Percentiles rank a stretch among this genome's conserved stretches.
phyloP scores from a whole-genome alignment of 2,329 filamentous ascomycete species.

The Albophoma yamanashiensis region DNA sequence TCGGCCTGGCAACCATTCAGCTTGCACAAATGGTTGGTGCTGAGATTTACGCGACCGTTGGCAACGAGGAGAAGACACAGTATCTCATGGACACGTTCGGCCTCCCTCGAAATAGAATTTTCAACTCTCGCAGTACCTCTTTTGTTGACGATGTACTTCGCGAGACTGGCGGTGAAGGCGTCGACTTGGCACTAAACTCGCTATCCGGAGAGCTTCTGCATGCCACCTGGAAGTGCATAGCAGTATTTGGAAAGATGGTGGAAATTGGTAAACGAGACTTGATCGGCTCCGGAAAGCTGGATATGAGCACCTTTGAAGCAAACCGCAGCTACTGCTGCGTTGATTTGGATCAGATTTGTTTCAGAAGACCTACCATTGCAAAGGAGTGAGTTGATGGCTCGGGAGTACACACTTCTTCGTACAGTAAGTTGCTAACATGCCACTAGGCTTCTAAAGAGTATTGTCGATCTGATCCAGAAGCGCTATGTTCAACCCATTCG shows the following conservation, averaged over 20 bases:
- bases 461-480: background rate
- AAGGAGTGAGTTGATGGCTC: background rate
- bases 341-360: background rate
- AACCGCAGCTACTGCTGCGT: background rate
- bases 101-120: background rate
- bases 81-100: background rate
- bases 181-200: background rate
- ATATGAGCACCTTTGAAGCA: background rate
- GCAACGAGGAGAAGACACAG: background rate
- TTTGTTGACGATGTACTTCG: background rate
- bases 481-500: background rate
- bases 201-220: background rate
- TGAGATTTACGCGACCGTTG: background rate
- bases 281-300: background rate
- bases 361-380: background rate
- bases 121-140: background rate
- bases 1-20: background rate
- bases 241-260: background rate
- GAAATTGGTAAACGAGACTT: conserved; percentile 12
- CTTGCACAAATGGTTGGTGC: background rate
- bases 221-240: background rate
- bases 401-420: too few relatives aligned
- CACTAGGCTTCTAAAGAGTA: background rate
- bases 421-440: background rate
- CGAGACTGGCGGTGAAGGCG: background rate